Evolutionary conservation across 139 green algal species (phyloP), one percentile per base, ranked within the genome.

Genomic region (Chlorella sp.): DNA sequence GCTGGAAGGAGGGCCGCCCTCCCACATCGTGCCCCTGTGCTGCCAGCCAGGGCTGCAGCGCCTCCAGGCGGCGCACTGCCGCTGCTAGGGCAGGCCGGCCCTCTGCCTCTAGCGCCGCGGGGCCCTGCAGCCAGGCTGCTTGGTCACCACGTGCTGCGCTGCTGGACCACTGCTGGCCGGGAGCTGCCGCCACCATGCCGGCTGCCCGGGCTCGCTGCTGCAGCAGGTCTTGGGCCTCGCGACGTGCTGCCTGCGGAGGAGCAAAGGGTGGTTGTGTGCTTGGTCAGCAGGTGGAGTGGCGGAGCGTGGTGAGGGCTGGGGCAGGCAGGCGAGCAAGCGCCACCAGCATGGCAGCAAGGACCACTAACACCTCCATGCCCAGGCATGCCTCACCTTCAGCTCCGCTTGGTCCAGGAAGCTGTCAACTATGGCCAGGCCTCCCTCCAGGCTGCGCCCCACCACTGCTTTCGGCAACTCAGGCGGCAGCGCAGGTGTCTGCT

Each of bases 1-100:
- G 83, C 89, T 96, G 94, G 44, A 87, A 90, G n/a, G 92, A 92
- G 57, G 81, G 56, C 1, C 83, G 80, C 0, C 94, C 93, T 11
- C 69, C 69, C n/a, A 95, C 92, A 68, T 94, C 82, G 63, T 80
- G 90, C 44, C 79, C 81, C 70, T 86, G 81, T 21, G 0, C 2
- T 47, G 39, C 47, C 55, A 86, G 81, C 81, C 81, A 86, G 5
- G 81, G 69, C 69, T 30, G 69, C 56, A 86, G 28, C n/a, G 81
- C 36, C 9, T 55, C 63, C 78, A 83, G 41, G 28, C 39, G 44
- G 18, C 30, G 63, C 39, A 74, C 63, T 4, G 41, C 28, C 4
- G 39, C 41, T 39, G 78, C 63, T 63, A 83, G 78, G 25, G 21
- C 17, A n/a, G 26, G 17, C 17, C 41, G 63, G 23, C 78, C 63